A percentile compares a stretch with the other conserved stretches of the same genome.
Conservation (phyloP, 176 grass and related monocot genomes). For the Pontederia crassipes region DNA sequence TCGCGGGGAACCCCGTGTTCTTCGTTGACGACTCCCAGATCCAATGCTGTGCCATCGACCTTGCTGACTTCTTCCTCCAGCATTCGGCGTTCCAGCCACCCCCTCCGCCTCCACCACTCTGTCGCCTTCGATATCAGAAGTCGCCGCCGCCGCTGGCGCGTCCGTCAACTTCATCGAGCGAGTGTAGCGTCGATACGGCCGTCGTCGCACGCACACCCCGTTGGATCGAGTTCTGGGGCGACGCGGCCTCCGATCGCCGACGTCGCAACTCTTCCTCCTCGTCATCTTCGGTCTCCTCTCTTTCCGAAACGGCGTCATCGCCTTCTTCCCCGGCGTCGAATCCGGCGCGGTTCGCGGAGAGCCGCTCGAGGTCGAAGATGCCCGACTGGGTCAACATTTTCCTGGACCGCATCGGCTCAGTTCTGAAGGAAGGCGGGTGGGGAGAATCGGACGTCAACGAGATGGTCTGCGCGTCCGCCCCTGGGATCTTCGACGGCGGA, state of each 20-base stretch:
- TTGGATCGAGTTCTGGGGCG: conserved; percentile 99
- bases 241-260: conserved; percentile 73
- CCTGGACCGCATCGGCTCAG: conserved; percentile 60
- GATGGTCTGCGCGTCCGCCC: conserved; percentile 52
- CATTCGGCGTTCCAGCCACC: conserved; percentile 40
- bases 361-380: conserved; percentile 9
- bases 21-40: conserved; percentile 77
- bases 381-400: conserved; percentile 74
- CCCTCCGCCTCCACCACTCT: background rate
- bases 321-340: conserved; percentile 19
- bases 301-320: conserved; percentile 21
- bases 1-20: conserved; percentile 89
- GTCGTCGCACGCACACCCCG: conserved; percentile 47
- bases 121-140: background rate
- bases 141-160: background rate
- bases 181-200: conserved; percentile 61
- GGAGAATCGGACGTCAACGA: conserved; percentile 72
- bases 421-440: conserved; percentile 77
- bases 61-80: conserved; percentile 71
- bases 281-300: conserved; percentile 41
- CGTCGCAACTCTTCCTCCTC: conserved; percentile 82
- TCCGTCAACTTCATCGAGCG: conserved; percentile 28
- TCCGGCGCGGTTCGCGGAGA: conserved; percentile 3
- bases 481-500: conserved; percentile 58
- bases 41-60: conserved; percentile 74